A percentile compares a stretch with the other conserved stretches of the same genome.
phyloP scores from a whole-genome alignment of 1,284 basidiomycete genomes.

The Neolentinus lepideus region DNA sequence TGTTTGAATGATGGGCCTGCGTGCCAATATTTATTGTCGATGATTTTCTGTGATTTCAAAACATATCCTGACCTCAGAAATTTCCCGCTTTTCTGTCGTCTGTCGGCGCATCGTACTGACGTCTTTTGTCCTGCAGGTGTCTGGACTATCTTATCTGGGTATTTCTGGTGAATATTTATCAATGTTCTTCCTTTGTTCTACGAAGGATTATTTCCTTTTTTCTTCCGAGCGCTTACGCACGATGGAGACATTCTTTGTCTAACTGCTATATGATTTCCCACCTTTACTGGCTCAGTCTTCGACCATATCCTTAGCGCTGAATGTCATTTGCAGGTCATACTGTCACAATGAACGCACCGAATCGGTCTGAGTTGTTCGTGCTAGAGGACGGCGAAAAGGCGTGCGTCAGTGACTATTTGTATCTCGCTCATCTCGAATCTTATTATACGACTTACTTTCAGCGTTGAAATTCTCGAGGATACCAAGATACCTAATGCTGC shows the following conservation, averaged over 20 bases:
- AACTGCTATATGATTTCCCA: slow-evolving; percentile 18
- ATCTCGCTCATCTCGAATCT: slow-evolving; percentile 4
- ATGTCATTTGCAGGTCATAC: too few species aligned
- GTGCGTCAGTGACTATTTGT: slow-evolving; percentile 44
- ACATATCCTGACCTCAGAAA: slow-evolving; percentile 25
- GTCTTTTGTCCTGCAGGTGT: slow-evolving; percentile 5
- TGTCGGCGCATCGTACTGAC: slow-evolving; percentile 2
- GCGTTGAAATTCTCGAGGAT: slow-evolving; percentile 90
- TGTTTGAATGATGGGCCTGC: slow-evolving; percentile 39
- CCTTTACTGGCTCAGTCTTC: slow-evolving; percentile 4
- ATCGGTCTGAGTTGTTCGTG: slow-evolving; percentile 87
- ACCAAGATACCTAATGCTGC: slow-evolving; percentile 97
- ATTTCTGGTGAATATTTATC: not conserved
- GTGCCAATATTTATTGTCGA: slow-evolving; percentile 65
- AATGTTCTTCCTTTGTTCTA: not conserved
- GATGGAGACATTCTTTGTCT: slow-evolving; percentile 14
- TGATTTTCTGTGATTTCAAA: slow-evolving; percentile 52
- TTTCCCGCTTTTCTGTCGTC: not conserved
- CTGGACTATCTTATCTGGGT: not conserved
- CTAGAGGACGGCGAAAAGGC: slow-evolving; percentile 89
- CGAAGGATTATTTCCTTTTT: slow-evolving; percentile 29
- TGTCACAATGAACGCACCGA: slow-evolving; percentile 81
- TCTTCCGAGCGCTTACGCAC: slow-evolving; percentile 34
- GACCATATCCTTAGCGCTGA: not conserved
- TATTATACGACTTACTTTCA: slow-evolving; percentile 24